Evolutionary conservation across 179 eudicot species (phyloP), one percentile per base, ranked within the genome.

Genomic region (Silene noctiflora): DNA sequence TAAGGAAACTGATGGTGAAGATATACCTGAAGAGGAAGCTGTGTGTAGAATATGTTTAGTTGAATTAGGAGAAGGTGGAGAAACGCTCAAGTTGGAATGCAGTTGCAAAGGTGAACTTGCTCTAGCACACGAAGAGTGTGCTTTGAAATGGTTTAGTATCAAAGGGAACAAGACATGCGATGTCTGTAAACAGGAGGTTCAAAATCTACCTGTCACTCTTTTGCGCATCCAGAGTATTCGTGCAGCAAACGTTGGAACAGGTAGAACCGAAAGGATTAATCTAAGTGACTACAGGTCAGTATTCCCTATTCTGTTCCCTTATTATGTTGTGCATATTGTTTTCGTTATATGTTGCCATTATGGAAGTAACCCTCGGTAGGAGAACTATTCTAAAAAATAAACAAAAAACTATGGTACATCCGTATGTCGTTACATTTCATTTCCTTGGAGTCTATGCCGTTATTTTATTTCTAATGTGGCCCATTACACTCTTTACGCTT

Each of bases 91-190:
- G 80, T 76, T 93, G 90, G 98, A 93, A 72, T 93, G 98, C 69
- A 87, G 88, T 78, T 93, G 98, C 82, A 93, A 91, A 85, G 98
- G 98, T 12, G 98, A 91, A 66, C 96, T 93, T 77, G 91, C 94
- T 76, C 81, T 93, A 82, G 98, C 96, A 59, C 98, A 93, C 80
- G 72, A 88, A 84, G 94, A 88, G 58, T 93, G 98, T 81, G 98
- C 98, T 0, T 55, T 93, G 42, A 93, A 89, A 84, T 93, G 98
- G 98, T 93, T 93, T 79, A 86, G 89, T 83, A 89, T 93, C 71
- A 91, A 91, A 84, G 98, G 98, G 64, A 91, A 88, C 88, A 93
- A 86, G 84, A 89, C 70, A 6, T 93, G 98, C 83, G 98, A 91
- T 63, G 88, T 93, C 10, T 93, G 98, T 82, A 88, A 85, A 73